A percentile compares a stretch with the other conserved stretches of the same genome.
phyloP scores from a whole-genome alignment of 345 rosid species.

The Eucalyptus microcorys region DNA sequence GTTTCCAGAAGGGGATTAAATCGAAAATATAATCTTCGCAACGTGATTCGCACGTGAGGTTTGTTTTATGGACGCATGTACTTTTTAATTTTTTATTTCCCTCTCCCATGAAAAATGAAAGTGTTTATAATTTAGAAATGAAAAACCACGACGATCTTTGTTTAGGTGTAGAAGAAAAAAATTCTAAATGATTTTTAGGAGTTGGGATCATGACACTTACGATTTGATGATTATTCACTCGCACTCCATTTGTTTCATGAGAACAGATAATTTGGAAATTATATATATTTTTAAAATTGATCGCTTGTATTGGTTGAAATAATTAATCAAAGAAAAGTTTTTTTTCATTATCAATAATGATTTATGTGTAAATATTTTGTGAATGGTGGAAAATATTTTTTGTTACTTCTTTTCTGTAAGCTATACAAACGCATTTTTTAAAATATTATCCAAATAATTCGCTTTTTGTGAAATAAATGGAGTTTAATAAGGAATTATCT shows the following conservation, averaged over 20 bases:
- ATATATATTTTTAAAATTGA: background rate
- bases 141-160: background rate
- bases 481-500: background rate
- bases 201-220: background rate
- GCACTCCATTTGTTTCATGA: background rate
- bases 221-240: background rate
- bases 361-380: background rate
- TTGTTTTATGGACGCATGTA: too few species aligned
- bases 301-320: fast-evolving
- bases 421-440: fast-evolving
- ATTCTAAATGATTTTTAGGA: background rate
- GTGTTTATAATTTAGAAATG: background rate
- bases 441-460: too few species aligned
- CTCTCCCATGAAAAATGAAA: too few species aligned
- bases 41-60: background rate
- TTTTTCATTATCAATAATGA: background rate
- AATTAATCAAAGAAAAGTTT: background rate
- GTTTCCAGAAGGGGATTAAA: background rate
- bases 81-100: background rate
- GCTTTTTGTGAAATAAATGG: too few species aligned
- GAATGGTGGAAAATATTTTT: too few species aligned
- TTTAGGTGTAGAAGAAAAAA: background rate
- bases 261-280: background rate
- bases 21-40: background rate
- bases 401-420: too few species aligned